These are phyloP conservation scores for Xylariaceae sp. DNA, from an alignment of 2,329 filamentous ascomycete species.

Conservation along the genomic window DNA sequence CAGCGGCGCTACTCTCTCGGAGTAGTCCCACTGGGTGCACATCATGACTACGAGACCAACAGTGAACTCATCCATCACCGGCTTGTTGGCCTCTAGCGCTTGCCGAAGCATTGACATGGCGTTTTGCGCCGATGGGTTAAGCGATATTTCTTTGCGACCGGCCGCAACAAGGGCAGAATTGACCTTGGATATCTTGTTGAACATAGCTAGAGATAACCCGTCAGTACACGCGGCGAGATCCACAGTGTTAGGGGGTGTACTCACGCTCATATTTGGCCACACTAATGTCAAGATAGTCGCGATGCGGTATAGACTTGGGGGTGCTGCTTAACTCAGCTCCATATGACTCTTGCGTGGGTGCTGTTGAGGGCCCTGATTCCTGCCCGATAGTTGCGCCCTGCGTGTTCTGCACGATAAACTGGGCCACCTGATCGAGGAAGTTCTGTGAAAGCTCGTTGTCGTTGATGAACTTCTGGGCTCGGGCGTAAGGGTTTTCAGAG, in stretches of 20 bases:
- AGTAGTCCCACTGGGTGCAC: constrained; percentile 71
- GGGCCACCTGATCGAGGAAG: constrained; percentile 86
- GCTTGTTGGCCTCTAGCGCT: constrained; percentile 55
- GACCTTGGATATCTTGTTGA: constrained; percentile 70
- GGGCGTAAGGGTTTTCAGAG: constrained; percentile 87
- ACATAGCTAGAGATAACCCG: constrained; percentile 44
- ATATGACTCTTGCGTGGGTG: constrained; percentile 58
- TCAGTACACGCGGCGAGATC: constrained; percentile 3
- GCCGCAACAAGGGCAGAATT: constrained; percentile 67
- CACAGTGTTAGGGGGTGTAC: constrained; percentile 12
- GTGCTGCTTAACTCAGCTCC: constrained; percentile 56
- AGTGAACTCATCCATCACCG: constrained; percentile 44
- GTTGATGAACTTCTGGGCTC: constrained; percentile 82
- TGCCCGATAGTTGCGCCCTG: constrained; percentile 78
- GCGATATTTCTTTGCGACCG: constrained; percentile 65
- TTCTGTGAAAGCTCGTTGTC: constrained; percentile 82
- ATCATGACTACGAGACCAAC: constrained; percentile 65
- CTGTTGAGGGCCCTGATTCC: constrained; percentile 41
- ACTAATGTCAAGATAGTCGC: constrained; percentile 70
- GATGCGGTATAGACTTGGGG: constrained; percentile 65
- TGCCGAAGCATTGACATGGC: constrained; percentile 56
- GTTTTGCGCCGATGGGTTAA: constrained; percentile 67
- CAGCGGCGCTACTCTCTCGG: constrained; percentile 74
- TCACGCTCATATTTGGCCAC: constrained; percentile 61
- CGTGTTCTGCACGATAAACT: constrained; percentile 88